phyloP scores from a whole-genome alignment of 768 basidiomycete genomes.

The Leucocoprinus birnbaumii region DNA sequence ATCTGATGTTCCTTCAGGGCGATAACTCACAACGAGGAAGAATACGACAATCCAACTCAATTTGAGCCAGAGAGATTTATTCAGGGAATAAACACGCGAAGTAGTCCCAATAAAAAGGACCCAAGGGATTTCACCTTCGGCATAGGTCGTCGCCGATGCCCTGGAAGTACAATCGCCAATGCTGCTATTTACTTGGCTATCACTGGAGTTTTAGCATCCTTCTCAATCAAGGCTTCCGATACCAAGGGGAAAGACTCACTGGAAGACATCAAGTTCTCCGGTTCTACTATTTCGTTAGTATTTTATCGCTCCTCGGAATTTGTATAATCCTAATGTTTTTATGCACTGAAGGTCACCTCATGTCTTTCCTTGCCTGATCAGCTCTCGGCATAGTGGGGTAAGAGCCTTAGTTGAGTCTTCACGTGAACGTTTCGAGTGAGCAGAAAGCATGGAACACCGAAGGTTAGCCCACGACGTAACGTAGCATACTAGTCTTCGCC shows the following conservation, averaged over 20 bases:
- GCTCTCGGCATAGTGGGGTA: too few relatives aligned
- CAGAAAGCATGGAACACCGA: too few relatives aligned
- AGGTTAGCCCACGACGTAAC: too few relatives aligned
- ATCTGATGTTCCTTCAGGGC: slow-evolving; percentile 11
- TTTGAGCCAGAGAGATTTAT: slow-evolving; percentile 16
- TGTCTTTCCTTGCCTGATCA: too few relatives aligned
- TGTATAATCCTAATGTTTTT: too few relatives aligned
- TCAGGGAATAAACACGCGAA: not conserved
- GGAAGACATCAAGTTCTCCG: not conserved
- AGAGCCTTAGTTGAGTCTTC: too few relatives aligned
- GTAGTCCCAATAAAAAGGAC: not conserved
- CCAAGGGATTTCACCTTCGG: slow-evolving; percentile 12
- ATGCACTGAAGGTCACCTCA: too few relatives aligned
- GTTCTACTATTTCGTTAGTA: not conserved
- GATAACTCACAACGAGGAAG: slow-evolving; percentile 12
- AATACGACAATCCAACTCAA: slow-evolving; percentile 10
- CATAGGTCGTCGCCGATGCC: slow-evolving; percentile 8
- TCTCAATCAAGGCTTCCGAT: not conserved
- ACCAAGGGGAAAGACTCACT: not conserved
- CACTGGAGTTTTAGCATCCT: not conserved
- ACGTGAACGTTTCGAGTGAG: too few relatives aligned
- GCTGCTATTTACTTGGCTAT: not conserved
- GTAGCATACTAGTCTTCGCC: too few relatives aligned
- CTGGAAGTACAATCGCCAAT: not conserved
- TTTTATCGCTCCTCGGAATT: too few relatives aligned